Base-by-base conservation (phyloP, 1,139 yeast species). In the Pichia sp. region DNA sequence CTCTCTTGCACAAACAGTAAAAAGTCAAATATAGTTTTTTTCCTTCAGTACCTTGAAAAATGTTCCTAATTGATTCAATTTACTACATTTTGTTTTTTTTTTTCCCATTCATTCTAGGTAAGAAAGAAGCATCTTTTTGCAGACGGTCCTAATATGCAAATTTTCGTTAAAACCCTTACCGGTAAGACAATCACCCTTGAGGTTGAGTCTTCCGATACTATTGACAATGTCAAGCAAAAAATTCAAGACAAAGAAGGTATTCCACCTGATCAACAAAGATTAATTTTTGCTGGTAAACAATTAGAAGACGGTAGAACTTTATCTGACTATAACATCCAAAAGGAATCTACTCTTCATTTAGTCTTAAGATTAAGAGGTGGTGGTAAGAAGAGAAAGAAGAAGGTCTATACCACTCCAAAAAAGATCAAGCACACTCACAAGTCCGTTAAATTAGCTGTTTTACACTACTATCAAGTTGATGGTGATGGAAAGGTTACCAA, bases 351-450 rank as follows among this genome's bases (percentile, higher is more conserved):
- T 64, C 76, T 92, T 63, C 97, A 92, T 79, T 84, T 92, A 76
- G 97, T 92, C 70, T 80, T 92, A 63, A 89, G 97, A 83, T 87
- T 92, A 75, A 87, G 97, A 83, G 97, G 97, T 86, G 96, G 96
- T 81, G 97, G 97, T 86, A 92, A 92, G 86, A 92, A 92, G 89
- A 90, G 95, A 87, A 89, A 89, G 90, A 94, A 94, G 78, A 73
- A 73, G 96, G 97, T 89, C 73, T 94, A 92, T 92, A 90, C 97
- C 81, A 92, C 98, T 73, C 99, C 99, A 83, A 92, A 92, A 92
- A 92, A 90, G 86, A 87, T 92, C 80, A 88, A 80, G 81, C 97
- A 92, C 95, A 89, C 88, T 86, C 96, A 88, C 86, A 92, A 88
- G 88, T 90, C 90, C 83, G 86, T 86, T 79, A 92, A 92, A 86